phyloP scores from a whole-genome alignment of 768 basidiomycete species.

The Ramaria sp. region DNA sequence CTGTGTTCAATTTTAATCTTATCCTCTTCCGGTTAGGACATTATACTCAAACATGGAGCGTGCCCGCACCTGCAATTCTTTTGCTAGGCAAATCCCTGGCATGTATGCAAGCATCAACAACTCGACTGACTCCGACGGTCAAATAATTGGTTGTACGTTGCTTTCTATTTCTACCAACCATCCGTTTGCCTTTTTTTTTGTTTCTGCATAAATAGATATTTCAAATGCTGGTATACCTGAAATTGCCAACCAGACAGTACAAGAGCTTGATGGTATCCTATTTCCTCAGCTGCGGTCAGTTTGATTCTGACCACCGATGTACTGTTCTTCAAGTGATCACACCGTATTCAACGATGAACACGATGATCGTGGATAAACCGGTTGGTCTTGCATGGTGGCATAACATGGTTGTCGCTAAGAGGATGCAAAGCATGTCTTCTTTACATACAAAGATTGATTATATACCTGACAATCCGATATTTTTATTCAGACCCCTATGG shows the following conservation, averaged over 20 bases:
- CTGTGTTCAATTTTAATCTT: neutral
- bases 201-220: neutral
- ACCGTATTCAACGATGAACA: slow-evolving; percentile 1
- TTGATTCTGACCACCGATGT: neutral
- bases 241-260: neutral
- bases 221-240: slow-evolving; percentile 1
- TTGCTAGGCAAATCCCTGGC: neutral
- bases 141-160: neutral
- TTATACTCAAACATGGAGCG: slow-evolving; percentile 1
- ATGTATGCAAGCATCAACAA: slow-evolving; percentile 4
- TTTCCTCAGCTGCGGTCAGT: too few species aligned
- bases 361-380: neutral
- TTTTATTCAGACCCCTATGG: neutral
- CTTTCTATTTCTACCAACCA: neutral
- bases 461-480: neutral
- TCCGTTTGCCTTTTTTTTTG: neutral
- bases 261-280: slow-evolving; percentile 3
- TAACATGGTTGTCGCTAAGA: neutral
- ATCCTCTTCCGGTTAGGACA: neutral
- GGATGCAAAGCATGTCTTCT: neutral
- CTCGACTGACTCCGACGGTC: neutral
- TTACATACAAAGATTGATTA: neutral
- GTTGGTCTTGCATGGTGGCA: slow-evolving; percentile 3
- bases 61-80: neutral
- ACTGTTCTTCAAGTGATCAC: neutral